Percentiles rank a stretch among this genome's conserved stretches.
phyloP scores from a whole-genome alignment of 2,329 filamentous ascomycete species.

The Scleromitrula shiraiana region DNA sequence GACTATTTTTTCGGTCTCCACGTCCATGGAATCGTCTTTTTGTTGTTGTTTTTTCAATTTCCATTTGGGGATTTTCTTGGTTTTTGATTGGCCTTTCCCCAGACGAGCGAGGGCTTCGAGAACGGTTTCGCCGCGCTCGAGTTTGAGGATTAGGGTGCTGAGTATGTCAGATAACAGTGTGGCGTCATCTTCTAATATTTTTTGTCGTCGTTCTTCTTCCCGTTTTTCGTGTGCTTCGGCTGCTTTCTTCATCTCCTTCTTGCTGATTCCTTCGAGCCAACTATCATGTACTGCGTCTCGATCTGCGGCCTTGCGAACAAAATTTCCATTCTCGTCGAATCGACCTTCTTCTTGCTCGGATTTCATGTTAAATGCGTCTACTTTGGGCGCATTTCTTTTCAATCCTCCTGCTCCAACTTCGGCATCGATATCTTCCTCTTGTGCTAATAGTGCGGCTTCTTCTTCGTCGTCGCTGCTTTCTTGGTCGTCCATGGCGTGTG shows the following conservation, averaged over 20 bases:
- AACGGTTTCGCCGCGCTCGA: slow-evolving; percentile 77
- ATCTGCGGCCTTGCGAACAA: slow-evolving; percentile 78
- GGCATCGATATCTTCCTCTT: slow-evolving; percentile 73
- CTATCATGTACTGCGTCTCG: slow-evolving; percentile 84
- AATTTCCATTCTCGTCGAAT: slow-evolving; percentile 90
- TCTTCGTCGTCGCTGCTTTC: slow-evolving; percentile 54
- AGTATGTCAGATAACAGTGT: slow-evolving; percentile 68
- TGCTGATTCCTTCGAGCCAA: slow-evolving; percentile 88
- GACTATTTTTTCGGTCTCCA: slow-evolving; percentile 47
- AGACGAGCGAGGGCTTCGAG: slow-evolving; percentile 81
- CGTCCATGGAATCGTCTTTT: slow-evolving; percentile 58
- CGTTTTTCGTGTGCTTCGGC: slow-evolving; percentile 81
- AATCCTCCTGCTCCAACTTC: slow-evolving; percentile 86
- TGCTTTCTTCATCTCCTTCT: slow-evolving; percentile 86
- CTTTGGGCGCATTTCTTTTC: slow-evolving; percentile 85
- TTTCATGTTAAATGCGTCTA: slow-evolving; percentile 94
- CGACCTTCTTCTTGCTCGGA: slow-evolving; percentile 84
- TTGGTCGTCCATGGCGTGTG: slow-evolving; percentile 32
- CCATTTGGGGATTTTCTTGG: slow-evolving; percentile 54
- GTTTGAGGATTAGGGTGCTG: slow-evolving; percentile 58
- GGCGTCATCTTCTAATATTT: slow-evolving; percentile 66
- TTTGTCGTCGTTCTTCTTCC: slow-evolving; percentile 65
- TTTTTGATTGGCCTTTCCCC: slow-evolving; percentile 57
- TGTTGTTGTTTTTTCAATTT: slow-evolving; percentile 63
- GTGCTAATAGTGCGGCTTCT: slow-evolving; percentile 65